Evolutionary conservation across 306 rosid genomes (phyloP), one percentile per base, ranked within the genome.

Genomic region (Pachyrhizus erosus): DNA sequence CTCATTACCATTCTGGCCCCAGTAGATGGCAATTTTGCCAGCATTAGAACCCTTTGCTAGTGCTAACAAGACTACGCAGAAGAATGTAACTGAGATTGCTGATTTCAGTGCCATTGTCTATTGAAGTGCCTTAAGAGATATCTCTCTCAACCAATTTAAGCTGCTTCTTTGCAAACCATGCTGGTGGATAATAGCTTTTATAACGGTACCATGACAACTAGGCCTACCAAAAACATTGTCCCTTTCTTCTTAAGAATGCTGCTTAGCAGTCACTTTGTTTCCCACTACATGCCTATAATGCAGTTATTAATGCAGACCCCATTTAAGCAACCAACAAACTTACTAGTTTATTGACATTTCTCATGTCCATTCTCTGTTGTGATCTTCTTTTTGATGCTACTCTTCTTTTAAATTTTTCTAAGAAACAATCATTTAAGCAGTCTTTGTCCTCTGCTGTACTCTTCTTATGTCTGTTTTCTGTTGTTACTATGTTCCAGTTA

Each of bases 1-100:
- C 49, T 83, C 85, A 0, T 80, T 62, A 2, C 87, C 87, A 80
- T 87, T 87, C 66, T 87, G 87, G 48, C 89, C 87, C 89, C 83
- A 83, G 54, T 87, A 87, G 64, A 80, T 65, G 20, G 82, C 83
- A 76, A 87, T 87, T 27, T 77, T 54, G 9, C 87, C 87, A 10
- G 78, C 85, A 55, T 64, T 66, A n/a, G 71, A 76, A 9, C 34
- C 40, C 57, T 72, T 80, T 76, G 67, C 65, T 34, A 80, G 49
- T 71, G 83, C 85, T 37, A 80, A 39, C 65, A 80, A 14, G 18
- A 83, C 20, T 37, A 83, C 20, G 73, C 31, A 70, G 43, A 77
- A 31, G 54, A 77, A 42, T 66, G 62, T n/a, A 51, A 76, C 20
- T 66, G 86, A 71, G 52, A 48, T 46, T 45, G 83, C 57, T 20